A percentile compares a stretch with the other conserved stretches of the same genome.
Evolutionary conservation across 768 basidiomycete genomes (phyloP).

Genomic region (Coprinellus micaceus): DNA sequence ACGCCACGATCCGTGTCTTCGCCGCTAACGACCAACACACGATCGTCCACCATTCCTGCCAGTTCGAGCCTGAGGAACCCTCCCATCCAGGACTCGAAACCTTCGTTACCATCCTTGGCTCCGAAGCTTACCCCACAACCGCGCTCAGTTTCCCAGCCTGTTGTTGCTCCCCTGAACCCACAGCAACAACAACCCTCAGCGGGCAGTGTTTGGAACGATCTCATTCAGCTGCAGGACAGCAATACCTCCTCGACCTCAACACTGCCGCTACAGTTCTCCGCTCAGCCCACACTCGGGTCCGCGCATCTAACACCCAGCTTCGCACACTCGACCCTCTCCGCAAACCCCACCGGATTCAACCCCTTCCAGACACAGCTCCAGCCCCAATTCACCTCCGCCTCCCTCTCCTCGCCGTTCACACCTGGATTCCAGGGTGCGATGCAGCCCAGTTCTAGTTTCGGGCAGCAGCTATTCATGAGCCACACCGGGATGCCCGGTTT

Average conservation of each 20-base stretch:
- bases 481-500: slow-evolving; percentile 12
- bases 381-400: slow-evolving; percentile 4
- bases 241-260: slow-evolving; percentile 49
- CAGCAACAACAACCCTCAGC: slow-evolving; percentile 24
- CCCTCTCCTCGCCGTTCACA: slow-evolving; percentile 16
- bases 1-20: slow-evolving; percentile 20
- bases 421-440: slow-evolving; percentile 17
- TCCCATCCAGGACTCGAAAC: slow-evolving; percentile 8
- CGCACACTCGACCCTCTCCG: slow-evolving; percentile 18
- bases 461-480: slow-evolving; percentile 13
- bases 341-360: slow-evolving; percentile 20
- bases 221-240: slow-evolving; percentile 44
- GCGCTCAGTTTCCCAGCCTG: slow-evolving; percentile 23
- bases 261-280: slow-evolving; percentile 42
- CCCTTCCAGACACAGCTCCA: slow-evolving; percentile 20
- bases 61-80: slow-evolving; percentile 6
- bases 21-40: slow-evolving; percentile 10
- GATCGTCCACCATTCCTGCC: slow-evolving; percentile 12
- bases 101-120: slow-evolving; percentile 8
- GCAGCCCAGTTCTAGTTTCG: slow-evolving; percentile 21
- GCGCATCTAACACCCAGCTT: slow-evolving; percentile 5
- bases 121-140: slow-evolving; percentile 16
- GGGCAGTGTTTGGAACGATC: slow-evolving; percentile 53
- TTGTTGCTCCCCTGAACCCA: slow-evolving; percentile 18
- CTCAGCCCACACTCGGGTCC: too few species aligned